Evolutionary conservation across 352 stramenopile species (phyloP).

Genomic region (Pythium grandisporangium): DNA sequence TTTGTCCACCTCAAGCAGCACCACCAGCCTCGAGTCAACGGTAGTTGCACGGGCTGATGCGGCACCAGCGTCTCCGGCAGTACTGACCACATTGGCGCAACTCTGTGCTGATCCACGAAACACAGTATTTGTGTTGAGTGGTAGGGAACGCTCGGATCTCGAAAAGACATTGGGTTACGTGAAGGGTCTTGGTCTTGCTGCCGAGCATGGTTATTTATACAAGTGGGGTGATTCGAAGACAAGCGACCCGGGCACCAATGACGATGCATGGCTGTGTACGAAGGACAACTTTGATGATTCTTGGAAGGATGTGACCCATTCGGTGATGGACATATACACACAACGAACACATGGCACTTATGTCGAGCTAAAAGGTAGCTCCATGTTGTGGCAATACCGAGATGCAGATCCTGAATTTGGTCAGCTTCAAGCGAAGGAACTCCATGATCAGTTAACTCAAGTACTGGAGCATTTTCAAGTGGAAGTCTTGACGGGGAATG

Average conservation of each 20-base stretch:
- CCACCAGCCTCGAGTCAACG: no score
- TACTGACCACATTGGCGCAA: slow-evolving; percentile 86
- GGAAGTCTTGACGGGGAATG: slow-evolving; percentile 86
- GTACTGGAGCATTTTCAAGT: slow-evolving; percentile 95
- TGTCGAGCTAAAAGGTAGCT: slow-evolving; percentile 98
- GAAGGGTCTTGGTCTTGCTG: slow-evolving; percentile 92
- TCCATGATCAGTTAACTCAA: slow-evolving; percentile 96
- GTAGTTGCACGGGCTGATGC: slow-evolving; percentile 25
- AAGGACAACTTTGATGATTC: slow-evolving; percentile 91
- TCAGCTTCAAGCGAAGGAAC: slow-evolving; percentile 96
- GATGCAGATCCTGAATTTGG: slow-evolving; percentile 99
- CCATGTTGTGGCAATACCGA: slow-evolving; percentile 98
- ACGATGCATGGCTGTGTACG: slow-evolving; percentile 73
- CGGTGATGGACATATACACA: slow-evolving; percentile 99
- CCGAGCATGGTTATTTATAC: slow-evolving; percentile 99
- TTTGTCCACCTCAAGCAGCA: slow-evolving; percentile 7
- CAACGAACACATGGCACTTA: slow-evolving; percentile 98
- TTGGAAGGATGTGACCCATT: slow-evolving; percentile 96
- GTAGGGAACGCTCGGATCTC: slow-evolving; percentile 92
- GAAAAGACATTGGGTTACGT: slow-evolving; percentile 92
- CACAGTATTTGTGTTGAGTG: slow-evolving; percentile 98
- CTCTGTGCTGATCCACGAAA: slow-evolving; percentile 95
- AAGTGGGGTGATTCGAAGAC: slow-evolving; percentile 78
- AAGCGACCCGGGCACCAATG: slow-evolving; percentile 5
- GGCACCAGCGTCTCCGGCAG: slow-evolving; percentile 41